Evolutionary conservation across 805 yeast genomes (phyloP).

Genomic region (Alloascoidea africana): DNA sequence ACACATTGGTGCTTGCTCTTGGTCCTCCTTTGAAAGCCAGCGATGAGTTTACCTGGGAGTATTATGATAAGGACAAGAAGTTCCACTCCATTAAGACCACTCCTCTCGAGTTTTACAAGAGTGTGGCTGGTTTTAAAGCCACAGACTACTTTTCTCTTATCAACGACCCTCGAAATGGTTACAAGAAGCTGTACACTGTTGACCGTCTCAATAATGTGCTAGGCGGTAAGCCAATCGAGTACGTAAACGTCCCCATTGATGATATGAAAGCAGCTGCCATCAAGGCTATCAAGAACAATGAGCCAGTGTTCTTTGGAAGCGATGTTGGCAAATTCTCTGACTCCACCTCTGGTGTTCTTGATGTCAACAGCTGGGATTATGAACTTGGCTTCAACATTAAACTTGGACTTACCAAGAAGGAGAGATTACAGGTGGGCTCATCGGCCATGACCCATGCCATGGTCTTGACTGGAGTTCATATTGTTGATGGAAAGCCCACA

Average conservation of each 20-base stretch:
- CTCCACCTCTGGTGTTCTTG: slow-evolving; percentile 43
- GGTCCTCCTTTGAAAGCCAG: slow-evolving; percentile 57
- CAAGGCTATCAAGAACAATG: slow-evolving; percentile 41
- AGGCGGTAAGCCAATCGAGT: slow-evolving; percentile 43
- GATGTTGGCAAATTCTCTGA: slow-evolving; percentile 57
- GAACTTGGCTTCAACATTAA: slow-evolving; percentile 34
- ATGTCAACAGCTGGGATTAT: slow-evolving; percentile 42
- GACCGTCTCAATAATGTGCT: slow-evolving; percentile 49
- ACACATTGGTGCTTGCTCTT: slow-evolving; percentile 40
- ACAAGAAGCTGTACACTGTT: slow-evolving; percentile 39
- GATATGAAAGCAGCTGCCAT: slow-evolving; percentile 36
- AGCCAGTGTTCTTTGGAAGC: slow-evolving; percentile 63
- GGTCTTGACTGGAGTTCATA: slow-evolving; percentile 58
- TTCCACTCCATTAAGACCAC: slow-evolving; percentile 29
- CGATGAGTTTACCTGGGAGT: slow-evolving; percentile 49
- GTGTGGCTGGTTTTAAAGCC: slow-evolving; percentile 33
- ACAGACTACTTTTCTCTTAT: slow-evolving; percentile 38
- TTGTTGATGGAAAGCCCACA: slow-evolving; percentile 36
- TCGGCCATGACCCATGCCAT: slow-evolving; percentile 70
- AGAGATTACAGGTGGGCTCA: slow-evolving; percentile 44
- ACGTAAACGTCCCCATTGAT: slow-evolving; percentile 42
- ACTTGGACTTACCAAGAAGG: slow-evolving; percentile 31
- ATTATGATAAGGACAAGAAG: slow-evolving; percentile 42
- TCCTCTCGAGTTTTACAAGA: slow-evolving; percentile 39
- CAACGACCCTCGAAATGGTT: slow-evolving; percentile 57